Percentiles rank a stretch among this genome's conserved stretches.
These are phyloP conservation scores for Leccinum longicurvipes DNA, from an alignment of 768 basidiomycete species.

Conservation along the genomic window DNA sequence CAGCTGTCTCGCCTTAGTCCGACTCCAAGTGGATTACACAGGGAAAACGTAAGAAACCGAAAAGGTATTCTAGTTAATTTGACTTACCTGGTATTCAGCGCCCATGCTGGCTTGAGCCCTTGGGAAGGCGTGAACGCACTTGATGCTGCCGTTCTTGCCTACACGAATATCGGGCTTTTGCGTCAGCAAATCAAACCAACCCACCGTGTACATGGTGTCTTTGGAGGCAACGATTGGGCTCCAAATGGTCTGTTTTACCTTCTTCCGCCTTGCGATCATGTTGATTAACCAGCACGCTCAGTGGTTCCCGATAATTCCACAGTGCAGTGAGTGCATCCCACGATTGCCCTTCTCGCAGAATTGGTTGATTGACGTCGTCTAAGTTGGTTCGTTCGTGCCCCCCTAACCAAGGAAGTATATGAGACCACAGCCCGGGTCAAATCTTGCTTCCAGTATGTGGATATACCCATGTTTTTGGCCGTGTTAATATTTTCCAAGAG, in stretches of 20 bases:
- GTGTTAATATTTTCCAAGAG: conserved; percentile 36
- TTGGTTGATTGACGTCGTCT: background rate
- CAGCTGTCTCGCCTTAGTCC: conserved; percentile 59
- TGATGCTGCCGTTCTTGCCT: conserved; percentile 85
- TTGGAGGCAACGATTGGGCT: conserved; percentile 73
- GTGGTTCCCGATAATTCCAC: conserved; percentile 83
- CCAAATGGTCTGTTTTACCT: conserved; percentile 52
- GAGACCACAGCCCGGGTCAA: conserved; percentile 56
- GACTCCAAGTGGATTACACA: conserved; percentile 58
- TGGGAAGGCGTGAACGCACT: conserved; percentile 85
- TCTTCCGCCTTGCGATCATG: background rate
- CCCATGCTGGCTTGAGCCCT: conserved; percentile 75
- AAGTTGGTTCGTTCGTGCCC: conserved; percentile 74
- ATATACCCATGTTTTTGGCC: background rate
- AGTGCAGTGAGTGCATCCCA: conserved; percentile 47
- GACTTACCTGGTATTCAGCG: conserved; percentile 38
- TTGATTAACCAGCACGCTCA: conserved; percentile 23
- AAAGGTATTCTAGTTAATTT: background rate
- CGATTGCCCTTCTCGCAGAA: background rate
- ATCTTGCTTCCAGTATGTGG: conserved; percentile 67
- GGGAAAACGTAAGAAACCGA: conserved; percentile 61
- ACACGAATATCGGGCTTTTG: conserved; percentile 73
- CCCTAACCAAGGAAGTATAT: conserved; percentile 58
- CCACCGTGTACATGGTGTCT: conserved; percentile 76
- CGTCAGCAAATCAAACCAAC: conserved; percentile 80